These are phyloP conservation scores for Leersia perrieri DNA, from an alignment of 176 grass and related monocot species.

Conservation along the genomic window DNA sequence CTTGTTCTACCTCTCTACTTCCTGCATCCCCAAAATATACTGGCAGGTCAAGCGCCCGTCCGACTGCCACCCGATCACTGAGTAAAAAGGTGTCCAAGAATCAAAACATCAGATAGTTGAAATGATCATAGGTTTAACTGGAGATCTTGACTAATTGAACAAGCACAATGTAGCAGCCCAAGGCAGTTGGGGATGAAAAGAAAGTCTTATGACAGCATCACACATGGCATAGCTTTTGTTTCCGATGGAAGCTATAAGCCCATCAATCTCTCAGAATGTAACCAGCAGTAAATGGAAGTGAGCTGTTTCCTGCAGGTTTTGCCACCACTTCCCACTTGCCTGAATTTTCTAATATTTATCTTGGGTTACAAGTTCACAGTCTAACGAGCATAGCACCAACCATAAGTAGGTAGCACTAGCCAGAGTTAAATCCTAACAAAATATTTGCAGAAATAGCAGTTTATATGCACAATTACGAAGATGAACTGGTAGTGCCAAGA, in stretches of 20 bases:
- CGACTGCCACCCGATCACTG: constrained; percentile 91
- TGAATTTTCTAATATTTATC: neutral
- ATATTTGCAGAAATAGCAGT: neutral
- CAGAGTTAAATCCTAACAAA: constrained; percentile 11
- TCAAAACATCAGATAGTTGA: constrained; percentile 24
- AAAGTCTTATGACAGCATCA: neutral
- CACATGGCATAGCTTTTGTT: neutral
- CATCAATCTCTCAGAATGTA: neutral
- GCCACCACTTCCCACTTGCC: neutral
- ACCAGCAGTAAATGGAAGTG: neutral
- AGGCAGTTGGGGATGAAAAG: neutral
- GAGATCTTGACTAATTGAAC: constrained; percentile 23
- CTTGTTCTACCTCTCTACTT: constrained; percentile 77
- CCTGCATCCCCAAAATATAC: constrained; percentile 99
- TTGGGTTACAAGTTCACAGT: neutral
- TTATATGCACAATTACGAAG: constrained; percentile 3
- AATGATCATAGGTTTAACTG: neutral
- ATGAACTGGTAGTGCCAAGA: neutral
- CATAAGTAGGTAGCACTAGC: neutral
- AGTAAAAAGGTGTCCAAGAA: constrained; percentile 31
- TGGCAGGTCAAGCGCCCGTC: constrained; percentile 89
- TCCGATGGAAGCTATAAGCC: neutral
- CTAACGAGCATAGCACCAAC: constrained; percentile 14
- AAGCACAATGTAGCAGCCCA: neutral
- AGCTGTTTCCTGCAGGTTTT: neutral